Percentiles rank a stretch among this genome's conserved stretches.
phyloP scores from a whole-genome alignment of 345 rosid genomes.

The Ceriops tagal region DNA sequence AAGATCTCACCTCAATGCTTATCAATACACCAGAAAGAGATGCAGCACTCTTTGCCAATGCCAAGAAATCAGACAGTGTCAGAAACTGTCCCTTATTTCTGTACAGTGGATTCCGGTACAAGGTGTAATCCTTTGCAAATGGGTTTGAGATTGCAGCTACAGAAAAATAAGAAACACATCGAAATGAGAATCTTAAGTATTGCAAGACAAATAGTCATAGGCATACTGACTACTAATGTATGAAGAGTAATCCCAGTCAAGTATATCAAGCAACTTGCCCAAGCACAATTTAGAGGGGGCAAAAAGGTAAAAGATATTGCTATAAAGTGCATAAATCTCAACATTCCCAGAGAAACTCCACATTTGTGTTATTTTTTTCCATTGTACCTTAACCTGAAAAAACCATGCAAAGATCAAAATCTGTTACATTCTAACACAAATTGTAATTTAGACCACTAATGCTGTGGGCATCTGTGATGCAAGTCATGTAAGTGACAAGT shows the following conservation, averaged over 20 bases:
- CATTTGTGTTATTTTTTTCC: background rate
- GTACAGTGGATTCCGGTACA: conserved; percentile 58
- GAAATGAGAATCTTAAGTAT: background rate
- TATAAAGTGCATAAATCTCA: too few species aligned
- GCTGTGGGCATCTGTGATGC: too few species aligned
- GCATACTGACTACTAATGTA: background rate
- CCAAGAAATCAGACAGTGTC: conserved; percentile 54
- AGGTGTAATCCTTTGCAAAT: background rate
- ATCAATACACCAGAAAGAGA: conserved; percentile 75
- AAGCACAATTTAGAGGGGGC: background rate
- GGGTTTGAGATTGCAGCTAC: conserved; percentile 75
- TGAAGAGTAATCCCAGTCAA: too few species aligned
- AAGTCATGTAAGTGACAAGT: too few species aligned
- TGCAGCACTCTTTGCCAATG: conserved; percentile 50
- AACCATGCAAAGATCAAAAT: background rate
- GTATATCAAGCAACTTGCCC: background rate
- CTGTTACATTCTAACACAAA: background rate
- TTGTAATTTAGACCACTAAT: background rate
- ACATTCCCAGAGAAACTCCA: background rate
- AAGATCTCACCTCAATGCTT: conserved; percentile 69
- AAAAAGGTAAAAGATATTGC: background rate
- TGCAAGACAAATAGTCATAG: background rate
- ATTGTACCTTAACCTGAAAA: background rate
- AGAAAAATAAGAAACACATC: conserved; percentile 6
- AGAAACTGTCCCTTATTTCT: conserved; percentile 47